Evolutionary conservation across 768 basidiomycete species (phyloP).

Genomic region (Mycena albidolilacea): DNA sequence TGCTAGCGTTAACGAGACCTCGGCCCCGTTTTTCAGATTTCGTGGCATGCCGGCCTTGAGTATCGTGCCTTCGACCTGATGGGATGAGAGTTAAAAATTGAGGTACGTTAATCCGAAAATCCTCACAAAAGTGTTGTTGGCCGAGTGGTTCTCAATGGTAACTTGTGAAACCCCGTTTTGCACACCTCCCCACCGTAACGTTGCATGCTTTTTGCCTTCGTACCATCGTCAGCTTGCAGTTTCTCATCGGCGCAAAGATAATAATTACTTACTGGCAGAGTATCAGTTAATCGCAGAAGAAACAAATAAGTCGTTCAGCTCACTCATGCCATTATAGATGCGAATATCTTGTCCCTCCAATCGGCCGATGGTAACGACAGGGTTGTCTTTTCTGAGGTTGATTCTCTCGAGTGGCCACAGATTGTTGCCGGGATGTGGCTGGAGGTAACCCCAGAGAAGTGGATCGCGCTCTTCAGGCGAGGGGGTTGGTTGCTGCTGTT

Average conservation of each 20-base stretch:
- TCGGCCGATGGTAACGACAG: slow-evolving; percentile 70
- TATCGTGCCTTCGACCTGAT: slow-evolving; percentile 75
- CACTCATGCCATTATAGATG: too few relatives aligned
- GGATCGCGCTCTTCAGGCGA: neutral
- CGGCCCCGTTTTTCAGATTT: slow-evolving; percentile 81
- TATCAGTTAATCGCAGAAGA: neutral
- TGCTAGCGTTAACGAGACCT: slow-evolving; percentile 83
- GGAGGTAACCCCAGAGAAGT: slow-evolving; percentile 30
- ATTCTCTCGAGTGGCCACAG: slow-evolving; percentile 62
- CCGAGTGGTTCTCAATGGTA: slow-evolving; percentile 69
- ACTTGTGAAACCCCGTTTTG: slow-evolving; percentile 58
- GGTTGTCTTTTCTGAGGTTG: slow-evolving; percentile 72
- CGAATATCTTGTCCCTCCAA: too few relatives aligned
- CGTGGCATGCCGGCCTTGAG: slow-evolving; percentile 68
- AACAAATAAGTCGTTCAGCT: neutral
- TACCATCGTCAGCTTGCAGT: slow-evolving; percentile 26
- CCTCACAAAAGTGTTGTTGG: slow-evolving; percentile 81
- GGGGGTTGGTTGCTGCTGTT: slow-evolving; percentile 10
- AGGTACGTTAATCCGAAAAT: neutral
- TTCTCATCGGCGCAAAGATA: slow-evolving; percentile 7
- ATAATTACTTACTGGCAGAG: neutral
- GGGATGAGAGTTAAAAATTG: neutral
- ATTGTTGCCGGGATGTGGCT: slow-evolving; percentile 1
- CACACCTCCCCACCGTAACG: slow-evolving; percentile 71
- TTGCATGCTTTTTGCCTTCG: slow-evolving; percentile 69